Base-by-base conservation (phyloP, 805 yeast species). In the Maudiozyma turicensis region DNA sequence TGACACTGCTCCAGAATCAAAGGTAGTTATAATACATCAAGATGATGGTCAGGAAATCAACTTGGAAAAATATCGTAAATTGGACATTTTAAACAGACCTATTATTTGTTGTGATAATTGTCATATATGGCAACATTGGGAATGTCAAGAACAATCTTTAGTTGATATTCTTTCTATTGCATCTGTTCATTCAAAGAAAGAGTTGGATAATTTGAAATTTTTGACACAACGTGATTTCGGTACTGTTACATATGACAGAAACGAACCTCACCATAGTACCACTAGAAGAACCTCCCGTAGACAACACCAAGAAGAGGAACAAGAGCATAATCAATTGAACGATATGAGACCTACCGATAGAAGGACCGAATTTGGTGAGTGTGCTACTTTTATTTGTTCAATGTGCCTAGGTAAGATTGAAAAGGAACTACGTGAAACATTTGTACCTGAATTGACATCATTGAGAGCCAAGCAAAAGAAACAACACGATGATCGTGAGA, bases 111-210 rank as follows among this genome's bases (percentile, higher is more conserved):
- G 70, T 55, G 67, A 64, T 34, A 31, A 46, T 29, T 65, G 69
- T 49, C 53, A 56, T 29, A 56, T 54, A 46, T 66, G 70, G 70
- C 63, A 62, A 45, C 66, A 61, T 50, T 61, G 65, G 65, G 62
- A 62, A 34, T 61, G 63, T 50, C 64, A 60, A 49, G 42, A 46
- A 29, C 40, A 48, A n/a, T 43, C 43, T 8, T 44, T 53, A 29
- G 40, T 58, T n/a, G 56, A 57, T 32, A 43, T 51, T 31, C 15
- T 58, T 5, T 50, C 59, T 4, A 44, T 34, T 38, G 50, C 49
- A 8, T 31, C 46, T 13, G 45, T 37, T 0, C 47, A 51, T 42
- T 40, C 52, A n/a, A 48, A 43, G 43, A 49, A 48, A 40, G 50
- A 47, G 26, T 13, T 37, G 6, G 46, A 28, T 8, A 42, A 35